Conservation (phyloP, 768 basidiomycete genomes). For the Mycena alexandri region DNA sequence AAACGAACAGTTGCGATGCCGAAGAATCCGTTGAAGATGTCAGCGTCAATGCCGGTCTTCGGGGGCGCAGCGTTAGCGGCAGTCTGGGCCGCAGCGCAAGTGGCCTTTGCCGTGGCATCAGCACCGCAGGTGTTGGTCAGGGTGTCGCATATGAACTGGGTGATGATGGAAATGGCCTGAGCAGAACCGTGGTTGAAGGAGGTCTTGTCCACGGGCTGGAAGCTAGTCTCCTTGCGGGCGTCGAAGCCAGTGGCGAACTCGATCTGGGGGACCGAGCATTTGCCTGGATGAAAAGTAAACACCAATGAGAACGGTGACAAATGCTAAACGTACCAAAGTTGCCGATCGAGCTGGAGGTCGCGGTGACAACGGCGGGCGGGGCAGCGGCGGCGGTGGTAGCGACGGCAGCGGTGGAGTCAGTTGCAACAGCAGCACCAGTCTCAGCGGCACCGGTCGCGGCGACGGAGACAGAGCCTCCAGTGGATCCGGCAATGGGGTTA, state of each 20-base stretch:
- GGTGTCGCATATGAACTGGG: slow-evolving; percentile 67
- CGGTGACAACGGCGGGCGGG: slow-evolving; percentile 38
- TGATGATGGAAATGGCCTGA: slow-evolving; percentile 71
- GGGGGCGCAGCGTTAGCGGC: slow-evolving; percentile 58
- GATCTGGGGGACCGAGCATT: slow-evolving; percentile 68
- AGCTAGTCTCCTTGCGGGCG: slow-evolving; percentile 68
- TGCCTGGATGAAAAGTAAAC: no score
- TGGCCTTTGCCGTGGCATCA: slow-evolving; percentile 63
- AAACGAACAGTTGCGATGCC: slow-evolving; percentile 61
- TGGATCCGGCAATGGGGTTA: slow-evolving; percentile 36
- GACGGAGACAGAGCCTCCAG: slow-evolving; percentile 34
- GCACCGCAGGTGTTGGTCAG: slow-evolving; percentile 69
- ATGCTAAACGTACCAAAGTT: slow-evolving; percentile 57
- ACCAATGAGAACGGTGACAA: no score
- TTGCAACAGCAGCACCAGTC: slow-evolving; percentile 31
- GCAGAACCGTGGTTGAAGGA: slow-evolving; percentile 71
- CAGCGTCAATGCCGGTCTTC: slow-evolving; percentile 67
- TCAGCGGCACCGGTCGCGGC: slow-evolving; percentile 23
- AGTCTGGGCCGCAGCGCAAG: slow-evolving; percentile 56
- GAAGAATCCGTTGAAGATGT: slow-evolving; percentile 72
- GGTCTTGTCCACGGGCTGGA: slow-evolving; percentile 64
- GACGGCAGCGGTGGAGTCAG: not conserved
- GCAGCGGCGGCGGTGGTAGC: slow-evolving; percentile 25
- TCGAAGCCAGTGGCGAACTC: slow-evolving; percentile 72
- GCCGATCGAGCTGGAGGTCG: slow-evolving; percentile 44